Evolutionary conservation across 495 filamentous ascomycete species (phyloP).

Genomic region (Aspergillus coremiiformis): DNA sequence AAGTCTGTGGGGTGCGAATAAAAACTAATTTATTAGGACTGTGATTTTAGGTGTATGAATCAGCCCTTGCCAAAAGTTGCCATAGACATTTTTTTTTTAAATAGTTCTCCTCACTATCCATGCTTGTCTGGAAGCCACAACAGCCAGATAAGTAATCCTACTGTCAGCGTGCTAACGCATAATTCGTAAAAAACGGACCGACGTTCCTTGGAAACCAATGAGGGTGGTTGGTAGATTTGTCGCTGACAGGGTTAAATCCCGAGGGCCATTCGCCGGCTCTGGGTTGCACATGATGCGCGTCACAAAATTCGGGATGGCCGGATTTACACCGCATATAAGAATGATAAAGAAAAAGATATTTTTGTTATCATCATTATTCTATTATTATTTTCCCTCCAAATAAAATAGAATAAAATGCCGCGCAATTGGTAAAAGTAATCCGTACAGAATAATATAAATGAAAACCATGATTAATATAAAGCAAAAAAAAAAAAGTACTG

Average conservation of each 20-base stretch:
- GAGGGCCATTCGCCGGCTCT: slow-evolving; percentile 11
- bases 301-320: slow-evolving; percentile 20
- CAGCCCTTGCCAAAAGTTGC: no score
- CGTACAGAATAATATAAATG: no score
- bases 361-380: no score
- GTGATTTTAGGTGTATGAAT: no score
- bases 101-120: no score
- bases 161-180: slow-evolving; percentile 1
- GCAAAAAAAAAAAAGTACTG: no score
- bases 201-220: slow-evolving; percentile 7
- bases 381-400: no score
- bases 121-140: background rate
- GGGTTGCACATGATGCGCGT: slow-evolving; percentile 21
- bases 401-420: no score
- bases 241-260: slow-evolving; percentile 9
- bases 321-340: slow-evolving; percentile 9
- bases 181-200: slow-evolving; percentile 16
- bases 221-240: slow-evolving; percentile 10
- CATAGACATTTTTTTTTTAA: background rate
- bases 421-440: no score
- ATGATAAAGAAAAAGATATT: background rate
- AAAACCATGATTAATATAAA: no score
- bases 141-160: slow-evolving; percentile 10
- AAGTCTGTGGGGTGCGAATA: no score
- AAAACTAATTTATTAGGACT: no score